Evolutionary conservation across 257 asterid species (phyloP).

Genomic region (Solanum gandarillasii): DNA sequence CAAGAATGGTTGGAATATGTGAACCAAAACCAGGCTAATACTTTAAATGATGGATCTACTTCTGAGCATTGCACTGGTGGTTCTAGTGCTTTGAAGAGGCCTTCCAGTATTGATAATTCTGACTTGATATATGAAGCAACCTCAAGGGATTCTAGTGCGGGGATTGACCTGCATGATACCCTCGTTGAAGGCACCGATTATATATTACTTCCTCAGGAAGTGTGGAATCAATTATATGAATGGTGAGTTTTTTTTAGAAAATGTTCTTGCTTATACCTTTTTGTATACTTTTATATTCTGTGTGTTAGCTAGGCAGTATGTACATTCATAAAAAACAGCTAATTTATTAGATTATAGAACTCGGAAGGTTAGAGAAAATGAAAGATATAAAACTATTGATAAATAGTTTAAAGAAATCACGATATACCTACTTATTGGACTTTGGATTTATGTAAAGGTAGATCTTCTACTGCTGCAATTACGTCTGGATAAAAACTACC

Average conservation of each 20-base stretch:
- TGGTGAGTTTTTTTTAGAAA: slow-evolving; percentile 31
- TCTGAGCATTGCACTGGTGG: slow-evolving; percentile 43
- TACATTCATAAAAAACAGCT: background rate
- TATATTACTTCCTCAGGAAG: slow-evolving; percentile 83
- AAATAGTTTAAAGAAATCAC: background rate
- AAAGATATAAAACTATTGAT: background rate
- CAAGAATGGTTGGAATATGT: slow-evolving; percentile 95
- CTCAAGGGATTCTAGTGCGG: slow-evolving; percentile 46
- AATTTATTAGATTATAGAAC: background rate
- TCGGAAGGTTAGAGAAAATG: background rate
- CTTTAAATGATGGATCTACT: slow-evolving; percentile 48
- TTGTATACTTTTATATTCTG: background rate
- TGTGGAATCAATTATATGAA: slow-evolving; percentile 67
- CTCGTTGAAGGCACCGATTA: slow-evolving; percentile 97
- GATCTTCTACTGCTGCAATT: background rate
- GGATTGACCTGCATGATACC: slow-evolving; percentile 79
- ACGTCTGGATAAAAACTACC: background rate
- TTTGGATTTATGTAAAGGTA: background rate
- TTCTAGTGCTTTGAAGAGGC: slow-evolving; percentile 50
- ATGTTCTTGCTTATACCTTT: background rate
- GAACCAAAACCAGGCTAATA: slow-evolving; percentile 48
- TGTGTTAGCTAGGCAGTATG: background rate
- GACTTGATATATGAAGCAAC: slow-evolving; percentile 60
- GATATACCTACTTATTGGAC: background rate
- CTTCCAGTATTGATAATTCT: slow-evolving; percentile 71